Conservation (phyloP, 352 stramenopile genomes). For the Phytophthora citricola region DNA sequence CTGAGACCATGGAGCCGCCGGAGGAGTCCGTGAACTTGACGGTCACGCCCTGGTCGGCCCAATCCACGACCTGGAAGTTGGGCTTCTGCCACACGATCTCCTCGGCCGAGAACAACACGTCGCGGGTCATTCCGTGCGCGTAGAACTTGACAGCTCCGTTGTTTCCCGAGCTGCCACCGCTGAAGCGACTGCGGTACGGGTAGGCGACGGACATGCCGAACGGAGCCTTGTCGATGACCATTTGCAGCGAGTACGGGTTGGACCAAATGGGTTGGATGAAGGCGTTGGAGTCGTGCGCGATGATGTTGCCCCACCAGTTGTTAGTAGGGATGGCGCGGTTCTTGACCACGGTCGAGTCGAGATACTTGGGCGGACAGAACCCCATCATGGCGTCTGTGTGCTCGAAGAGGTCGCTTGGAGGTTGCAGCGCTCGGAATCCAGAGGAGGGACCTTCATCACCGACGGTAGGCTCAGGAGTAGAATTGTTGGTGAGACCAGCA, state of each 20-base stretch:
- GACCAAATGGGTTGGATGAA: conserved; percentile 60
- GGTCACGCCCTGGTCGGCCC: conserved; percentile 62
- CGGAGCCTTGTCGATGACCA: conserved; percentile 45
- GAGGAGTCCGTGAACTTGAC: conserved; percentile 45
- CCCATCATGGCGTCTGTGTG: conserved; percentile 59
- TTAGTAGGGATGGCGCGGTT: conserved; percentile 72
- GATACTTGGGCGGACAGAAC: conserved; percentile 61
- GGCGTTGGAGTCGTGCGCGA: conserved; percentile 46
- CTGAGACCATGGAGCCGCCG: conserved; percentile 45
- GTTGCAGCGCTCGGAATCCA: conserved; percentile 31
- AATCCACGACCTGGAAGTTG: conserved; percentile 60
- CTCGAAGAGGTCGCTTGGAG: conserved; percentile 49
- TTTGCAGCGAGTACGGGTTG: conserved; percentile 63
- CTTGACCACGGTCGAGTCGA: conserved; percentile 48
- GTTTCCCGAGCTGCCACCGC: conserved; percentile 61
- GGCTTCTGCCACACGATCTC: conserved; percentile 54
- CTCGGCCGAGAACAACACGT: conserved; percentile 60
- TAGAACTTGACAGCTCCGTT: conserved; percentile 61
- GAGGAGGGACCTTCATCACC: conserved; percentile 17
- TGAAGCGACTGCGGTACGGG: conserved; percentile 58
- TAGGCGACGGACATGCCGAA: conserved; percentile 67
- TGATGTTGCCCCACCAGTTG: conserved; percentile 80
- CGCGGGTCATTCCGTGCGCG: conserved; percentile 51
- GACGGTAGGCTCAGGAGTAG: conserved; percentile 10
- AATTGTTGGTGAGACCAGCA: conserved; percentile 3